Conservation (phyloP, 2,329 filamentous ascomycete species). For the Trichoderma arundinaceum region DNA sequence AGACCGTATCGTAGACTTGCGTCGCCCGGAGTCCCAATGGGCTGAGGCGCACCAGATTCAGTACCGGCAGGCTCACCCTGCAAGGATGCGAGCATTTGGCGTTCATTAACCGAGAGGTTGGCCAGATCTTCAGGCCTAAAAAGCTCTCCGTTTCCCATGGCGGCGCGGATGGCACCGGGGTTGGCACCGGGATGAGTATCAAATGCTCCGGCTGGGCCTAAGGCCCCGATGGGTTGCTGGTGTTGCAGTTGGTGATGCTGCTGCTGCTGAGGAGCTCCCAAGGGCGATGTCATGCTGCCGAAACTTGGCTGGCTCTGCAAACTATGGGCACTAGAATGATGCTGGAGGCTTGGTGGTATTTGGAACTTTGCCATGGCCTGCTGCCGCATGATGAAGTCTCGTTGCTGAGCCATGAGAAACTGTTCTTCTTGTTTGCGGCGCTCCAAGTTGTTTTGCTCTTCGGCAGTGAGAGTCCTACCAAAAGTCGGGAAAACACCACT, state of each 20-base stretch:
- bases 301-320: slow-evolving; percentile 97
- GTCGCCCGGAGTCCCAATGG: slow-evolving; percentile 47
- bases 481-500: slow-evolving; percentile 95
- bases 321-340: slow-evolving; percentile 94
- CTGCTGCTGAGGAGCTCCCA: slow-evolving; percentile 57
- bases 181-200: slow-evolving; percentile 57
- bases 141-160: slow-evolving; percentile 52
- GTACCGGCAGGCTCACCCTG: slow-evolving; percentile 36
- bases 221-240: slow-evolving; percentile 60
- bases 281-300: slow-evolving; percentile 89
- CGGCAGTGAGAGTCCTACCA: slow-evolving; percentile 92
- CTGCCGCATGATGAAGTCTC: slow-evolving; percentile 88
- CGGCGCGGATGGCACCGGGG: slow-evolving; percentile 35
- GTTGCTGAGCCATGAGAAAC: slow-evolving; percentile 93
- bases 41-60: slow-evolving; percentile 44
- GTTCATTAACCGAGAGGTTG: slow-evolving; percentile 62
- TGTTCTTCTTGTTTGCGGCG: slow-evolving; percentile 97
- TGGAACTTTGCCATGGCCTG: slow-evolving; percentile 78
- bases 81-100: slow-evolving; percentile 56
- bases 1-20: slow-evolving; percentile 52
- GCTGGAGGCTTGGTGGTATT: slow-evolving; percentile 69
- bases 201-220: slow-evolving; percentile 72
- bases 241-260: slow-evolving; percentile 42
- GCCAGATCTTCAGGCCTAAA: slow-evolving; percentile 77
- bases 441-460: slow-evolving; percentile 97